Base-by-base conservation (phyloP, 768 basidiomycete genomes). In the Boletus edulis region DNA sequence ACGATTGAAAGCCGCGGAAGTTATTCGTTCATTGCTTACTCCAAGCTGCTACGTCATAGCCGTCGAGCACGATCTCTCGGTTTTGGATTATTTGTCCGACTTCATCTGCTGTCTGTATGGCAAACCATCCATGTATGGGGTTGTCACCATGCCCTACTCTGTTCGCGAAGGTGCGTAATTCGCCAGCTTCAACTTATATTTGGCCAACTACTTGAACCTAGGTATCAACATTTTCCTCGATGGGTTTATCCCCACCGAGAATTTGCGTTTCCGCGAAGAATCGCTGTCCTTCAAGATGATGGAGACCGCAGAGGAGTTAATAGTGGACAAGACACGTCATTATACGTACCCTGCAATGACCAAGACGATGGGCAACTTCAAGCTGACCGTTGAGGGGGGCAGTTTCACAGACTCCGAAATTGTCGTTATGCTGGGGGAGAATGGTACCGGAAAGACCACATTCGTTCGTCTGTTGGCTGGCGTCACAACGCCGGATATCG, bases 191-290 rank as follows among this genome's bases (percentile, higher is more conserved):
- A 37, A 50, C 49, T 15, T 49, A 13, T n/a, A 38, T 22, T 38
- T 37, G 18, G 35, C 57, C 46, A 29, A 59, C 40, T 13, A 50
- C 31, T 31, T 27, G 40, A 46, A 46, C 20, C 11, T 61, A 94
- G 93, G 96, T 61, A 98, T 99, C 78, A 99, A 99, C 74, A 98
- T 98, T 68, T 99, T 99, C 84, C 79, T 99, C 55, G 97, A 99
- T 66, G 97, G 97, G 40, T 94, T 94, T 77, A 94, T 99, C 61
- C 97, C 97, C 5, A 98, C 96, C 17, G 97, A 98, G 73, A 99
- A 99, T 74, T 73, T 99, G 64, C 92, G 97, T 49, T 98, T 98
- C 86, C 86, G 97, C 31, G 89, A 98, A 60, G 97, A 98, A 64
- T 91, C 91, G 0, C 78, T 98, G 14, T 85, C 91, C 8, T 99